Evolutionary conservation across 2,329 filamentous ascomycete species (phyloP).

Genomic region (Ophiostoma sp.): DNA sequence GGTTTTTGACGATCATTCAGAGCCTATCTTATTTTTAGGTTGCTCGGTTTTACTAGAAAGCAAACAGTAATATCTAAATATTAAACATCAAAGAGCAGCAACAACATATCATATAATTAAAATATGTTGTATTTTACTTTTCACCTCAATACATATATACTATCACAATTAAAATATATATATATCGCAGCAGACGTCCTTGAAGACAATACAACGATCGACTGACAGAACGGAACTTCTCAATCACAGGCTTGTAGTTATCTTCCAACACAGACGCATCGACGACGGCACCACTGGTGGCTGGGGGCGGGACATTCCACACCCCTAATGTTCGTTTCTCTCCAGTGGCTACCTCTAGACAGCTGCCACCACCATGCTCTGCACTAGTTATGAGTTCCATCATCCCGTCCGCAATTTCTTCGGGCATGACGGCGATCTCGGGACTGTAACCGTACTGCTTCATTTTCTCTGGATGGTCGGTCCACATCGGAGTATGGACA

Average conservation of each 20-base stretch:
- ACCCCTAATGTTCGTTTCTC: constrained; percentile 15
- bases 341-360: constrained; percentile 11
- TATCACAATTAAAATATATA: too few species aligned
- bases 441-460: constrained; percentile 15
- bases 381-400: neutral
- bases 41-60: neutral
- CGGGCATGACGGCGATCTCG: constrained; percentile 9
- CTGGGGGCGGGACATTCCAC: constrained; percentile 18
- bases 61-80: neutral
- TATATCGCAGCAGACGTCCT: neutral
- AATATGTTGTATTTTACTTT: too few species aligned
- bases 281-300: neutral
- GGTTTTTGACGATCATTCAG: too few species aligned
- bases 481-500: constrained; percentile 18
- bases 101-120: too few species aligned
- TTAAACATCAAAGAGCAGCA: neutral
- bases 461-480: constrained; percentile 18
- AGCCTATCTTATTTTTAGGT: too few species aligned
- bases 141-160: too few species aligned
- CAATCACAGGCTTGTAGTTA: constrained; percentile 19
- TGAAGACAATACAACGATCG: neutral
- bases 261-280: neutral
- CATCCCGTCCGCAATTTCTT: neutral
- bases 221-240: constrained; percentile 12
- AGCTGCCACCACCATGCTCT: constrained; percentile 8